Evolutionary conservation across 208 protist genomes (phyloP), one percentile per base, ranked within the genome.

Genomic region (Kentomonas sorsogonicus): DNA sequence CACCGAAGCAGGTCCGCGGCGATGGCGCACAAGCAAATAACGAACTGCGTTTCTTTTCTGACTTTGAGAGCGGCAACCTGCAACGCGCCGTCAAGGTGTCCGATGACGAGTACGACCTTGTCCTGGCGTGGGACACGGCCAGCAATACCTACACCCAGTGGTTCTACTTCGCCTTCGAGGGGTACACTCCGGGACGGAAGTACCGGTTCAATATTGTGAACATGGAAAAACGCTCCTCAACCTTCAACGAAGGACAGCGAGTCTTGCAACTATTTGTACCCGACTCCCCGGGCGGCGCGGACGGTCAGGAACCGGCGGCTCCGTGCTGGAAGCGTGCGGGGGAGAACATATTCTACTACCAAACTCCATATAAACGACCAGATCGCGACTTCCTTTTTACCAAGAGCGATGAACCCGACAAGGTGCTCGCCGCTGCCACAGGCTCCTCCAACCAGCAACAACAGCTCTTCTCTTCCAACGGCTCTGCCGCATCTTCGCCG

Each of bases 191-290:
- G 16, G 92, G 83, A 15, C 74, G 55, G 48, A 81, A 66, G 2
- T 97, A 97, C 47, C 89, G 78, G 30, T 98, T 99, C 66, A 99
- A 98, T 65, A 97, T 99, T 53, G 63, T 98, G 33, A 99, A 99
- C 69, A 84, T 98, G 72, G 78, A 96, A 52, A 99, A 99, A 70
- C 60, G 66, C 7, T 67, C 75, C 62, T 97, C 87, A 11, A 85
- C 94, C 13, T 99, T 97, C 67, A 98, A 98, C 60, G 82, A 98
- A 25, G 97, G 97, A 45, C 94, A 95, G 58, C 77, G 74, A n/a
- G 29, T 96, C 96, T 18, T 66, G 97, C 18, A 51, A 98, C 61
- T n/a, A n/a, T n/a, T 79, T 96, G 48, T 91, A 91, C 53, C 74
- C 93, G 33, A 56, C 71, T 0, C 15, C 23, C 30, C 40, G 16